Evolutionary conservation across 768 basidiomycete species (phyloP).

Genomic region (Austroboletus eburneus): DNA sequence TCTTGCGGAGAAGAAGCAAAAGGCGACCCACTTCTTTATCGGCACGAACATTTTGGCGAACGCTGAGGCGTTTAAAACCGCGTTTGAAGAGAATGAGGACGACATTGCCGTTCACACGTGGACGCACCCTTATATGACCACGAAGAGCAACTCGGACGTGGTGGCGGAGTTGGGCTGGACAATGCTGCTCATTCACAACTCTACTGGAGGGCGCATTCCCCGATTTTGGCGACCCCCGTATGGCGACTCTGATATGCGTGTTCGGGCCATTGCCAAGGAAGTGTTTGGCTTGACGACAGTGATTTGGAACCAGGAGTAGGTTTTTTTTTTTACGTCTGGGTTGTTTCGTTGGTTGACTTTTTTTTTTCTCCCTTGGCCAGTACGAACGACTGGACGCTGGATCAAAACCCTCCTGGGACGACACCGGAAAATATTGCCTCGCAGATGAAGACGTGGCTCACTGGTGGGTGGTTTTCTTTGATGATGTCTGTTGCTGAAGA

Average conservation of each 20-base stretch:
- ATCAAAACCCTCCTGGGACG: constrained; percentile 34
- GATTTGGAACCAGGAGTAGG: constrained; percentile 88
- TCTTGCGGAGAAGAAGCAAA: constrained; percentile 57
- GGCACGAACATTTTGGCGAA: constrained; percentile 68
- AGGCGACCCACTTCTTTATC: constrained; percentile 89
- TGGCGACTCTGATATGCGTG: constrained; percentile 80
- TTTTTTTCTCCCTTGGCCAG: constrained; percentile 31
- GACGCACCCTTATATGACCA: constrained; percentile 81
- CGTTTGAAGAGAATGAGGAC: constrained; percentile 38
- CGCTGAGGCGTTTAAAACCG: constrained; percentile 50
- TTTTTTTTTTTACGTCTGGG: neutral
- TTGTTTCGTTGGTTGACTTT: neutral
- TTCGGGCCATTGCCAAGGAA: constrained; percentile 79
- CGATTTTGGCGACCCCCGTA: constrained; percentile 87
- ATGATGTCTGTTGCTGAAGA: neutral
- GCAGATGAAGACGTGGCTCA: constrained; percentile 53
- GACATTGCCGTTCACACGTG: constrained; percentile 49
- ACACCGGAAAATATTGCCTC: constrained; percentile 44
- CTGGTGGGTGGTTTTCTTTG: constrained; percentile 34
- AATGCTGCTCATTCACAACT: constrained; percentile 72
- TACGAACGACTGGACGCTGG: constrained; percentile 73
- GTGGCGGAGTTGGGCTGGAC: constrained; percentile 78
- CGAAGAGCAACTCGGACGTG: constrained; percentile 62
- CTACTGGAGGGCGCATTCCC: constrained; percentile 72
- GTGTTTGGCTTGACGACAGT: constrained; percentile 85